Conservation (phyloP, 2,329 filamentous ascomycete species). For the Venturia carpophila region DNA sequence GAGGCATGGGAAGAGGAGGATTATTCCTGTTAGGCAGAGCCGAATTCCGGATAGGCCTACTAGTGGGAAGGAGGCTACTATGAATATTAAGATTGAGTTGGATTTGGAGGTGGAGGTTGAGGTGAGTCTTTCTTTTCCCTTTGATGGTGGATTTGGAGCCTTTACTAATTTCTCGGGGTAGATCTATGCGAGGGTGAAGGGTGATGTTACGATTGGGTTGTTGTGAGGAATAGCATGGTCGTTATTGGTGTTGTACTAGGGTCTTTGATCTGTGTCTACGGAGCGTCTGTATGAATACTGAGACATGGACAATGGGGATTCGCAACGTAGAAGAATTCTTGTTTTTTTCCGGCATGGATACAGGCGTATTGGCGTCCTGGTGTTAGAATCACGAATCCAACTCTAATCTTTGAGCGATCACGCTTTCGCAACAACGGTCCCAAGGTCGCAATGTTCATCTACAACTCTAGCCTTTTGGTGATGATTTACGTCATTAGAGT, state of each 20-base stretch:
- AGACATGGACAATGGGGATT: neutral
- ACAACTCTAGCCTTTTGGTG: no score
- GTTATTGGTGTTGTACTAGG: neutral
- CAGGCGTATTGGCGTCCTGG: no score
- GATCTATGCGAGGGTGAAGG: conserved; percentile 28
- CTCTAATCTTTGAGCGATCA: no score
- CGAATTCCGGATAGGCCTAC: conserved; percentile 33
- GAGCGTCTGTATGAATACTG: neutral
- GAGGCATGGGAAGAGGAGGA: conserved; percentile 21
- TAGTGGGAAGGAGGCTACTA: conserved; percentile 31
- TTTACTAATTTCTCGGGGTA: conserved; percentile 24
- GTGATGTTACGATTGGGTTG: conserved; percentile 28
- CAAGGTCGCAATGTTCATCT: no score
- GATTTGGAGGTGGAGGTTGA: conserved; percentile 14
- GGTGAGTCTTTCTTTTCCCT: neutral
- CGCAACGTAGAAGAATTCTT: no score
- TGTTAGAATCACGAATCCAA: no score
- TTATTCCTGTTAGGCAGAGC: conserved; percentile 30
- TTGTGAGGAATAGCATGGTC: conserved; percentile 20
- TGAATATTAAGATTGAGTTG: conserved; percentile 37
- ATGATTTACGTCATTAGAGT: no score
- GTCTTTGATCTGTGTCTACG: neutral
- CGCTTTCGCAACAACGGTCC: no score
- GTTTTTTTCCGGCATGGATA: no score
- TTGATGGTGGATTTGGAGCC: neutral